Base-by-base conservation (phyloP, 768 basidiomycete species). In the Lactifluus hygrophoroides region DNA sequence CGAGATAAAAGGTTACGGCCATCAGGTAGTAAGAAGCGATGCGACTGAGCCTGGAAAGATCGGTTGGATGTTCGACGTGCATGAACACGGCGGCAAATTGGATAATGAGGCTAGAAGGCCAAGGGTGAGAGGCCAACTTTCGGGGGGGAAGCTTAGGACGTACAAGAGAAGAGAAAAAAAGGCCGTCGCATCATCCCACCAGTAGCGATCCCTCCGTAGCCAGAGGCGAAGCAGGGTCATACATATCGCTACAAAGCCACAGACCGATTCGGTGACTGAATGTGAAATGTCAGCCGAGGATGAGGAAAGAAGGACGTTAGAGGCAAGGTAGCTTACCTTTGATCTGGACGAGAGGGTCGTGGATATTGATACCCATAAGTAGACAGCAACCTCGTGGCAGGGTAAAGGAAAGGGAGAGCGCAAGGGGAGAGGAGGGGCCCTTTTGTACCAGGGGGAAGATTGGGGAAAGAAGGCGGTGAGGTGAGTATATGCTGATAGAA, bases 21-120 rank as follows among this genome's bases (percentile, higher is more conserved):
- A 68, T 68, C 50, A 68, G 64, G 56, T 68, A 67, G 62, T 68
- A 68, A 6, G 67, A 64, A 11, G 67, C 67, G 21, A 68, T 51
- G 51, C 62, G 65, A 40, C 43, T 60, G 11, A 61, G 59, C 23
- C 57, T 58, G 1, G 67, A 63, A 14, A 68, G 37, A 8, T 57
- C 61, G 1, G 28, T 34, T 17, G 63, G 49, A 8, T 67, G 38
- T 1, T 64, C 59, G 17, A 68, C 65, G 54, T 68, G 67, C 63
- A 68, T 64, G 54, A 67, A 68, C 13, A 67, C 67, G 32, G 61
- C 56, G 5, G 27, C 67, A 32, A 67, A 51, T 37, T 68, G 67
- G 13, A 67, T 30, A 10, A 68, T 25, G 1, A 67, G 60, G 27
- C 65, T 63, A 17, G 30, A 35, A 8, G 51, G 19, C 5, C 5